A percentile compares a stretch with the other conserved stretches of the same genome.
Evolutionary conservation across 768 basidiomycete species (phyloP).

Genomic region (Agaricus sinodeliciosus): DNA sequence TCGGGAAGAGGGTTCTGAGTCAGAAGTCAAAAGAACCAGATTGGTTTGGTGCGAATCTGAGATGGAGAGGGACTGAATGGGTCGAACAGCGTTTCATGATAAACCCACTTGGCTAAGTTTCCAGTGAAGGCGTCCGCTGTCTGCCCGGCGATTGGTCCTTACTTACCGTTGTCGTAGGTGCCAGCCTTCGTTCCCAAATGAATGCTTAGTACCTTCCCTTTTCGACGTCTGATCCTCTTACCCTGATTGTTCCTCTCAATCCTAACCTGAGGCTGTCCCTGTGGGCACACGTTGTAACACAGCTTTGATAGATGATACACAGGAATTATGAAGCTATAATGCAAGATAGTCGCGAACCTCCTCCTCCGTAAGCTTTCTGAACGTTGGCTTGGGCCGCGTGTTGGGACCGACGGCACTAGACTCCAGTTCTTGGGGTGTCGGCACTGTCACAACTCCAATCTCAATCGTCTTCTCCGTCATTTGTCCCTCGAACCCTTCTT

Average conservation of each 20-base stretch:
- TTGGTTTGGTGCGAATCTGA: conserved; percentile 7
- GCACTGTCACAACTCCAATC: conserved; percentile 92
- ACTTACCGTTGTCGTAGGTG: not conserved
- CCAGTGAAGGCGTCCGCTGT: not conserved
- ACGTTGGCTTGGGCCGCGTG: conserved; percentile 75
- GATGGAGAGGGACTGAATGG: conserved; percentile 5
- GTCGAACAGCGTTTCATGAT: not conserved
- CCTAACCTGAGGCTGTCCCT: not conserved
- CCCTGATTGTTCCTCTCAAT: conserved; percentile 8
- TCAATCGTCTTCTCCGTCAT: conserved; percentile 99
- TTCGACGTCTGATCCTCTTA: not conserved
- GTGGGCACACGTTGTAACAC: not conserved
- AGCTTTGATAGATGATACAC: conserved; percentile 7
- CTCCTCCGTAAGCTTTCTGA: conserved; percentile 93
- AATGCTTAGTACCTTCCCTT: not conserved
- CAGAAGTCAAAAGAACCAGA: conserved; percentile 6
- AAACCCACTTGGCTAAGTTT: not conserved
- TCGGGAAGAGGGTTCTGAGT: not conserved
- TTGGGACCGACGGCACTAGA: conserved; percentile 63
- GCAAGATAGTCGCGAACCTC: conserved; percentile 96
- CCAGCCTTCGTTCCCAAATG: not conserved
- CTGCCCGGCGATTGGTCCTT: not conserved
- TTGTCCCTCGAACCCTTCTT: conserved; percentile 99
- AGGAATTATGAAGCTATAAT: conserved; percentile 38
- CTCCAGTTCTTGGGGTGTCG: conserved; percentile 62